Base-by-base conservation (phyloP, 345 rosid genomes). In the Salix exigua region DNA sequence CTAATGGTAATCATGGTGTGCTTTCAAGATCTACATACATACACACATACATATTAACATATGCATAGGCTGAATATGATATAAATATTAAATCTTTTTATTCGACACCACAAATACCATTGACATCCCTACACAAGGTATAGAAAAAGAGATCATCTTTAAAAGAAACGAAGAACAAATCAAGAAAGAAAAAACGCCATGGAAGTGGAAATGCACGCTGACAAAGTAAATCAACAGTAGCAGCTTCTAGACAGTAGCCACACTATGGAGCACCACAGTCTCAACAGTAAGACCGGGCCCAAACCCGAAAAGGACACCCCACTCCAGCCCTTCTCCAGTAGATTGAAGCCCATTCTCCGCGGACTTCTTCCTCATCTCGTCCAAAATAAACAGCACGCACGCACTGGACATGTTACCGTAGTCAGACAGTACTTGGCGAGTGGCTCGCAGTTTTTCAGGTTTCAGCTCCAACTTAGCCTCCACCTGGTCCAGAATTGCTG, bases 331-430 rank as follows among this genome's bases (percentile, higher is more conserved):
- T 79, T 92, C 96, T 1, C 97, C 97, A 5, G 97, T 92, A 11
- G 89, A 86, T 67, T 77, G 60, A 33, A 83, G 84, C 68, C 91
- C 91, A 46, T 89, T 87, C 16, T 88, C 74, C 1, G 67, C 46
- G 5, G 88, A 89, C 79, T 82, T 89, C 83, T 78, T 89, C 80
- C 96, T 85, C 96, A 91, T 88, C 78, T 92, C 91, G 16, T 92
- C 97, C 48, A 92, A 50, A 7, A 92, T 89, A 53, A 92, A 92
- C 61, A 92, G 53, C 5, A 92, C 97, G 31, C 93, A 89, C 7
- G 97, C 97, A 66, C 97, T 91, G 1, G 95, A 88, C 97, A 92
- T 88, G 86, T 92, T 92, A 4, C 97, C 97, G 38, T 82, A 92
- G 64, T 92, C 92, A 10, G 92, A 78, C 40, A 92, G 79, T 48